Evolutionary conservation across 1,284 basidiomycete genomes (phyloP).

Genomic region (Puccinia sorghi): DNA sequence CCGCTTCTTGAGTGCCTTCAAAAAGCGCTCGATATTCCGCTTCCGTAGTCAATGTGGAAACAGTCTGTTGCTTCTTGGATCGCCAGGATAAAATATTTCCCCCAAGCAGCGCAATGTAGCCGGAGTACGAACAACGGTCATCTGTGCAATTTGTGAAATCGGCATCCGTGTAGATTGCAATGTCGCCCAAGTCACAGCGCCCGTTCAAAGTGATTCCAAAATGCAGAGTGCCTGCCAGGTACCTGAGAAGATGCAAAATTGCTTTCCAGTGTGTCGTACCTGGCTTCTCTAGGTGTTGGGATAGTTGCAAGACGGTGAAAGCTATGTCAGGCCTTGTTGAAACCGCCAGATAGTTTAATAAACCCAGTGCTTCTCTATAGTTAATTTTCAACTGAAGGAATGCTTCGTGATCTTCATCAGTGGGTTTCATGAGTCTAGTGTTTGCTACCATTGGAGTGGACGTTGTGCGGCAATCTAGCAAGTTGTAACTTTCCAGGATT

Average conservation of each 20-base stretch:
- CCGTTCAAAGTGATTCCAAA: not conserved
- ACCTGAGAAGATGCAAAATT: not conserved
- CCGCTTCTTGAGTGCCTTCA: not conserved
- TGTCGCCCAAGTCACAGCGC: too few relatives aligned
- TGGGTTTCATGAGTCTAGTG: not conserved
- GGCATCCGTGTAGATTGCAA: not conserved
- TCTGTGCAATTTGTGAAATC: conserved; percentile 7
- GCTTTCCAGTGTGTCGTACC: not conserved
- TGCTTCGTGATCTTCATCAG: not conserved
- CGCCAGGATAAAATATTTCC: not conserved
- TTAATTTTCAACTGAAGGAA: not conserved
- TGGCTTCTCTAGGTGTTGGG: not conserved
- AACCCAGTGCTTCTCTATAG: not conserved
- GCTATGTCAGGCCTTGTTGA: not conserved
- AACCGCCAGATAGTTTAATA: not conserved
- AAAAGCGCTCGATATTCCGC: not conserved
- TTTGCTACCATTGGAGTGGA: not conserved
- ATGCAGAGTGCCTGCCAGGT: not conserved
- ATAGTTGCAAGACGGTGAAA: not conserved
- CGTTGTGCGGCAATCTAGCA: not conserved
- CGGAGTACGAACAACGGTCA: not conserved
- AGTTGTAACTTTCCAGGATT: not conserved
- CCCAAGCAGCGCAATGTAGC: not conserved
- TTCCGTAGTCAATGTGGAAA: not conserved
- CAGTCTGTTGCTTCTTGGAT: not conserved